Evolutionary conservation across 2,329 filamentous ascomycete genomes (phyloP).

Genomic region (Clarireedia sp.): DNA sequence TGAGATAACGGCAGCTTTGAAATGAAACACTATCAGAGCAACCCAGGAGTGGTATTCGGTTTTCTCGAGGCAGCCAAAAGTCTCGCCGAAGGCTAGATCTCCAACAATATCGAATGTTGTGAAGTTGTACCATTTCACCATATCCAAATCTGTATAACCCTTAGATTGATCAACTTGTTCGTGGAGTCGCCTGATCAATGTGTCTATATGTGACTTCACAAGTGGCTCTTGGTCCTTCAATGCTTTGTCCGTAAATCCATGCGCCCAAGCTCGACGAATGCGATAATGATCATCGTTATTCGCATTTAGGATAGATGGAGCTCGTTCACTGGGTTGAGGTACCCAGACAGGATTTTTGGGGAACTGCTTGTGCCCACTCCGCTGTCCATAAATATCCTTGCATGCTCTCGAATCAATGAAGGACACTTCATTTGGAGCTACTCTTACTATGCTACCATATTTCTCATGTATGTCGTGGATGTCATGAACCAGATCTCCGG

Average conservation of each 20-base stretch:
- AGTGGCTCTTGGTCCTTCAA: slow-evolving; percentile 27
- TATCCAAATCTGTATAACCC: slow-evolving; percentile 10
- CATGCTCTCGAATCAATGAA: slow-evolving; percentile 15
- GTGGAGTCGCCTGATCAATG: slow-evolving; percentile 4
- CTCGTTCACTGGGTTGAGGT: not conserved
- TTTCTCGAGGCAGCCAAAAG: slow-evolving; percentile 29
- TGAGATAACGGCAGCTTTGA: slow-evolving; percentile 17
- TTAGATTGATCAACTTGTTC: slow-evolving; percentile 2
- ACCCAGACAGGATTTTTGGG: not conserved
- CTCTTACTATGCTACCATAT: slow-evolving; percentile 27
- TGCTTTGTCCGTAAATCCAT: slow-evolving; percentile 28
- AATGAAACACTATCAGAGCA: slow-evolving; percentile 19
- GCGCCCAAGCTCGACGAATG: slow-evolving; percentile 22
- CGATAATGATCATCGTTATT: slow-evolving; percentile 17
- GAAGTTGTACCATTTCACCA: slow-evolving; percentile 31
- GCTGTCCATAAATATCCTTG: slow-evolving; percentile 3
- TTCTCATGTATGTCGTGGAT: slow-evolving; percentile 17
- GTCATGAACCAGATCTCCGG: slow-evolving; percentile 4
- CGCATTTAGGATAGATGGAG: not conserved
- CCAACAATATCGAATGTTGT: slow-evolving; percentile 34
- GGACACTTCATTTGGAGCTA: slow-evolving; percentile 27
- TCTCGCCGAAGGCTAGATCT: slow-evolving; percentile 37
- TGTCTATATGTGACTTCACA: slow-evolving; percentile 10
- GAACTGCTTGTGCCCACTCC: not conserved
- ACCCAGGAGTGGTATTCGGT: slow-evolving; percentile 26